phyloP scores from a whole-genome alignment of 768 basidiomycete genomes.

The Podaxis sp. region DNA sequence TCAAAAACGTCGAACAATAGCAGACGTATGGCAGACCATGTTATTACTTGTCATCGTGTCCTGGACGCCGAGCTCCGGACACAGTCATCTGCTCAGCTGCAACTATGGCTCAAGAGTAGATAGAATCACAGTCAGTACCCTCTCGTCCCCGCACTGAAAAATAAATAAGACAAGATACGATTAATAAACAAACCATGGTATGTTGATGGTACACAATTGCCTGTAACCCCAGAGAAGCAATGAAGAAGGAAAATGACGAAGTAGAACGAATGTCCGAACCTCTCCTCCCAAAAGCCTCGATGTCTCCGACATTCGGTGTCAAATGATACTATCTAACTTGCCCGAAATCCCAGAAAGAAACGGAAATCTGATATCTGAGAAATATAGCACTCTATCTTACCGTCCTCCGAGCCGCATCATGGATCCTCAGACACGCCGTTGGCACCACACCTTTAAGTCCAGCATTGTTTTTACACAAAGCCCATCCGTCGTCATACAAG shows the following conservation, averaged over 20 bases:
- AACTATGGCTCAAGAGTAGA: no score
- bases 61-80: no score
- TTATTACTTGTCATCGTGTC: no score
- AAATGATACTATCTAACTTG: background rate
- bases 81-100: no score
- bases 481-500: constrained; percentile 78
- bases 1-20: no score
- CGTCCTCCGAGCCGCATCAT: background rate
- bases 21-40: no score
- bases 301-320: background rate
- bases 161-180: no score
- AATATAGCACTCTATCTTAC: no score
- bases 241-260: background rate
- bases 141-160: no score
- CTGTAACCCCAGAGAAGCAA: background rate
- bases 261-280: background rate
- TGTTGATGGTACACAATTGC: constrained; percentile 5
- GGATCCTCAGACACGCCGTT: constrained; percentile 51
- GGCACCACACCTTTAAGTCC: constrained; percentile 76
- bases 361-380: no score
- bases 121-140: no score
- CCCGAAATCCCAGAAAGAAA: background rate
- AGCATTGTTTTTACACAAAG: constrained; percentile 50
- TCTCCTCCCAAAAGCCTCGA: background rate
- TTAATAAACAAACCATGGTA: background rate